Base-by-base conservation (phyloP, 768 basidiomycete genomes). In the Lepiota brunneoincarnata region DNA sequence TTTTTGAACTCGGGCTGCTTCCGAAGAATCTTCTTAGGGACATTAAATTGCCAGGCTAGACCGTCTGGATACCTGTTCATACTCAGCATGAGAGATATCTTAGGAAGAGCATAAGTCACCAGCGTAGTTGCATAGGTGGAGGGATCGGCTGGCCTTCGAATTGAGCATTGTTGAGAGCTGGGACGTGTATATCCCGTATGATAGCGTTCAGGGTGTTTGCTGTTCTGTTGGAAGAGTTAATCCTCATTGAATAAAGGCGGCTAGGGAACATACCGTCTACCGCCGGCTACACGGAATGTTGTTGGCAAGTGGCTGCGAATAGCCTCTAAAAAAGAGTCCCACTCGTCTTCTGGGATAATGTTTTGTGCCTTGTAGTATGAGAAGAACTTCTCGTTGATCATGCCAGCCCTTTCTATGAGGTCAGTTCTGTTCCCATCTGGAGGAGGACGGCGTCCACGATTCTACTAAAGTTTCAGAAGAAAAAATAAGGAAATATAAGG, bases 41-140 rank as follows among this genome's bases (percentile, higher is more conserved):
- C 88, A 60, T 94, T 91, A 67, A 98, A 84, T 61, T 97, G 93
- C 97, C 97, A 99, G 9, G 91, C 97, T 11, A 97, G 79, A n/a
- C 87, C 87, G 10, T 88, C 88, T 10, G 96, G 94, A 70, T 97
- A 98, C 93, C 93, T 93, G 52, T 40, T 36, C 24, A 54, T 44
- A 24, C 45, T 63, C 51, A 53, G 53, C 24, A 42, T 47, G 42
- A 39, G 47, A 50, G 15, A 54, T 12, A 23, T 38, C 20, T 41
- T 3, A 35, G 34, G 5, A 39, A 34, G 37, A 38, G 14, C 56
- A 54, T 51, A 15, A 48, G 74, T 56, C 61, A 93, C 97, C 97
- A 99, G 9, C 87, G 79, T 34, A 99, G 79, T 58, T 89, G 89
- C 18, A 81, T 77, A 0, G 96, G 97, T 21, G 94, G 88, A 0